phyloP scores from a whole-genome alignment of 2,329 filamentous ascomycete species.

The Ophiostoma perfectum region DNA sequence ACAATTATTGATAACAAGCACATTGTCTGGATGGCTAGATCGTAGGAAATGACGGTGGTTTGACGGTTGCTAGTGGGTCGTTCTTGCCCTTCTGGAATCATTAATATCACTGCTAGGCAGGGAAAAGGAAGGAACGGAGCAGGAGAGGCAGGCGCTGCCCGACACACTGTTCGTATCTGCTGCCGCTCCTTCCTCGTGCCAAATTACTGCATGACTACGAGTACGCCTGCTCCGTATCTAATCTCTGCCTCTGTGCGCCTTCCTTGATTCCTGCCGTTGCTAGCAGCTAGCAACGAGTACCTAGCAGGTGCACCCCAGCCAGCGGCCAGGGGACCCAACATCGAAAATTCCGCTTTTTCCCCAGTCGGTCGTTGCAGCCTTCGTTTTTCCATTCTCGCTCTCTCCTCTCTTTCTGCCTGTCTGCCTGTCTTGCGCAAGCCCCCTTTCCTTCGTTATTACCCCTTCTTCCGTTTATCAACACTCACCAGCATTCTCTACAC shows the following conservation, averaged over 20 bases:
- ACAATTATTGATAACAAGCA: too few relatives aligned
- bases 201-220: background rate
- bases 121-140: background rate
- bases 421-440: background rate
- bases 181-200: background rate
- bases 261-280: background rate
- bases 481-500: background rate
- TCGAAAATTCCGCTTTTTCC: slow-evolving; percentile 12
- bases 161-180: too few relatives aligned
- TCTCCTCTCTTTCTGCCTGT: background rate
- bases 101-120: too few relatives aligned
- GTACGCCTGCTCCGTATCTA: slow-evolving; percentile 3
- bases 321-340: slow-evolving; percentile 6
- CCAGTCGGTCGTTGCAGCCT: slow-evolving; percentile 12
- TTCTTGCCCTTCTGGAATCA: background rate
- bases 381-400: slow-evolving; percentile 1
- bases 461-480: background rate
- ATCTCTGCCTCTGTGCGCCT: background rate
- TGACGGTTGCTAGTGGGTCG: background rate
- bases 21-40: too few relatives aligned
- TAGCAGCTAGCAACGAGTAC: background rate
- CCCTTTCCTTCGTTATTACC: slow-evolving; percentile 10
- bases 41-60: too few relatives aligned
- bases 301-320: background rate
- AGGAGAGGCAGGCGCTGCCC: background rate